phyloP scores from a whole-genome alignment of 352 stramenopile species.

The Pythium biforme region DNA sequence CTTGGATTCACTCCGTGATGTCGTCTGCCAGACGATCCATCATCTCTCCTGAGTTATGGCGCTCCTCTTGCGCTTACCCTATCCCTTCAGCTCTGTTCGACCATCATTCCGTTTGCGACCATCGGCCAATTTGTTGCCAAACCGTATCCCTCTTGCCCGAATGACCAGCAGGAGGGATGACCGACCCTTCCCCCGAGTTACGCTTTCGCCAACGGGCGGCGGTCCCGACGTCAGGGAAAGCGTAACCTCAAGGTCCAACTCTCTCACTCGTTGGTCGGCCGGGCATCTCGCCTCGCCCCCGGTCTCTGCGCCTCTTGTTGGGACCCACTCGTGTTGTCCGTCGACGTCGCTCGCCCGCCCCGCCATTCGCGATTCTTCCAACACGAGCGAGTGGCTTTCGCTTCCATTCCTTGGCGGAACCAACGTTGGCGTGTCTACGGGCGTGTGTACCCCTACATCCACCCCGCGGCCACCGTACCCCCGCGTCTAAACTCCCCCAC shows the following conservation, averaged over 20 bases:
- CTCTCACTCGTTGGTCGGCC: neutral
- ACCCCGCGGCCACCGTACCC: neutral
- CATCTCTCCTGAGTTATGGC: neutral
- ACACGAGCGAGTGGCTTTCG: neutral
- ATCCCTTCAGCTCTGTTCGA: neutral
- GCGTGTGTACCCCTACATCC: neutral
- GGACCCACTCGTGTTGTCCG: neutral
- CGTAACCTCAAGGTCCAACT: neutral
- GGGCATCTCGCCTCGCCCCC: constrained; percentile 4
- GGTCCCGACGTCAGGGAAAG: neutral
- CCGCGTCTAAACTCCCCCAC: neutral
- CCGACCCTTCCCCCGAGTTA: neutral
- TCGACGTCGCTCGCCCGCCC: neutral
- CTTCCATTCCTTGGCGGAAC: neutral
- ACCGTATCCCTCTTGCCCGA: neutral
- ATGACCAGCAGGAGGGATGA: neutral
- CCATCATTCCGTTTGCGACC: constrained; percentile 5
- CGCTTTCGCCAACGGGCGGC: neutral
- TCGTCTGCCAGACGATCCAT: constrained; percentile 3
- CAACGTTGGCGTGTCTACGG: neutral
- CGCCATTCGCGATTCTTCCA: constrained; percentile 17
- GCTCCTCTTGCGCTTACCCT: neutral
- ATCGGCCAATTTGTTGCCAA: neutral
- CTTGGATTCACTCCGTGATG: neutral
- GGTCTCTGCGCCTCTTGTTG: neutral